Evolutionary conservation across 768 basidiomycete genomes (phyloP).

Genomic region (Tephrocybe rancida): DNA sequence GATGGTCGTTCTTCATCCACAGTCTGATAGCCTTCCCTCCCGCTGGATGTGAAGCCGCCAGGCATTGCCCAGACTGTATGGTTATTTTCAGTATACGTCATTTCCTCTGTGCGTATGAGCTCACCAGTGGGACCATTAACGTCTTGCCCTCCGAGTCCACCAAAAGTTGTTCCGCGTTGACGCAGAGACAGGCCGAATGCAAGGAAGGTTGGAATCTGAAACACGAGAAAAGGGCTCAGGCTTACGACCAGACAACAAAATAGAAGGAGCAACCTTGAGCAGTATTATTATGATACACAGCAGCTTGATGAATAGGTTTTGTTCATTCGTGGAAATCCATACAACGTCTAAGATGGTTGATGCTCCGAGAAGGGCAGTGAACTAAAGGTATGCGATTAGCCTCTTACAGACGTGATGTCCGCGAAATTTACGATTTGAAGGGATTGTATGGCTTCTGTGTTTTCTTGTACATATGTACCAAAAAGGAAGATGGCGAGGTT

Average conservation of each 20-base stretch:
- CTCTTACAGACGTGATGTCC: background rate
- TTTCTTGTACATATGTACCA: slow-evolving; percentile 74
- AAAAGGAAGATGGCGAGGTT: slow-evolving; percentile 86
- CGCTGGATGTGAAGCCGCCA: slow-evolving; percentile 62
- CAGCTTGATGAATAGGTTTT: slow-evolving; percentile 56
- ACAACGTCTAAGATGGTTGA: slow-evolving; percentile 73
- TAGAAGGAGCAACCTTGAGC: slow-evolving; percentile 48
- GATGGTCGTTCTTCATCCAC: slow-evolving; percentile 52
- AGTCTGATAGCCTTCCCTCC: slow-evolving; percentile 62
- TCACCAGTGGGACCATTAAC: slow-evolving; percentile 59
- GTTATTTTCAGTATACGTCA: slow-evolving; percentile 6
- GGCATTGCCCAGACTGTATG: slow-evolving; percentile 79
- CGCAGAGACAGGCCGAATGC: slow-evolving; percentile 54
- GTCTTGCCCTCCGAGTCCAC: slow-evolving; percentile 49
- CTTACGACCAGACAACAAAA: background rate
- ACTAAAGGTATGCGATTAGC: slow-evolving; percentile 40
- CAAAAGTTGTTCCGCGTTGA: slow-evolving; percentile 58
- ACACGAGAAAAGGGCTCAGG: no score
- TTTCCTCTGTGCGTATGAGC: slow-evolving; percentile 7
- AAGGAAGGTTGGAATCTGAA: slow-evolving; percentile 61
- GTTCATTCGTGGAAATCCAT: slow-evolving; percentile 62
- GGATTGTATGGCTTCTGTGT: slow-evolving; percentile 62
- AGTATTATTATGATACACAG: slow-evolving; percentile 57
- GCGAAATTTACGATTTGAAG: slow-evolving; percentile 55
- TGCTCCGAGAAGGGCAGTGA: slow-evolving; percentile 59